phyloP scores from a whole-genome alignment of 139 green algal species.

The Chlamydomonas incerta region DNA sequence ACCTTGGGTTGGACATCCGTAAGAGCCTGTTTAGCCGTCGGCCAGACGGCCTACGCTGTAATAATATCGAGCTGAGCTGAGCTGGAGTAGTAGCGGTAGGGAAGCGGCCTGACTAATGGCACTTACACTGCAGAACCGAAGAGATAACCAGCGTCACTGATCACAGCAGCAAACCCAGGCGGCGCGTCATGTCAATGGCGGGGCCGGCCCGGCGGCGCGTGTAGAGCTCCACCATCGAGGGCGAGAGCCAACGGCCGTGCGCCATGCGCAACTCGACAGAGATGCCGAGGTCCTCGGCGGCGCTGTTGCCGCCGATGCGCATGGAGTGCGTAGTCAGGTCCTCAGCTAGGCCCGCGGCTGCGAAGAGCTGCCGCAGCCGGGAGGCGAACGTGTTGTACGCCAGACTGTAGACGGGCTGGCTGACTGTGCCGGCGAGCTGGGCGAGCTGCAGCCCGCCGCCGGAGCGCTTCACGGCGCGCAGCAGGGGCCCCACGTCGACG shows the following conservation, averaged over 20 bases:
- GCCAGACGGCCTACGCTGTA: too few species aligned
- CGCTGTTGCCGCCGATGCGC: conserved; percentile 7
- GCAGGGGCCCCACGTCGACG: conserved; percentile 11
- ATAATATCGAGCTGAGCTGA: too few species aligned
- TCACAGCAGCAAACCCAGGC: too few species aligned
- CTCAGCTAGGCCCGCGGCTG: not conserved
- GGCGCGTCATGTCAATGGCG: too few species aligned
- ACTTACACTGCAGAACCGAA: too few species aligned
- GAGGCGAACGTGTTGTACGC: not conserved
- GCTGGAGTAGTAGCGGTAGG: too few species aligned
- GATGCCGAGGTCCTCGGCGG: not conserved
- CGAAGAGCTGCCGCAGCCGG: not conserved
- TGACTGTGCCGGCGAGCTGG: not conserved
- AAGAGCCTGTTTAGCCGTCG: too few species aligned
- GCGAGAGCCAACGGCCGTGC: not conserved
- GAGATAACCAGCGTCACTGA: too few species aligned
- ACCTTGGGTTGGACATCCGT: too few species aligned
- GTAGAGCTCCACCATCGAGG: not conserved
- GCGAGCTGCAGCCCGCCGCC: not conserved
- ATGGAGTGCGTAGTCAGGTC: not conserved
- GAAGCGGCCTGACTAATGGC: too few species aligned
- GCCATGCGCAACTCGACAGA: not conserved
- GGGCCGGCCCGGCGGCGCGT: not conserved
- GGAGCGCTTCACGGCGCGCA: not conserved
- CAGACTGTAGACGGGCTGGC: not conserved